Conservation (phyloP, 345 rosid genomes). For the Sonneratia alba region DNA sequence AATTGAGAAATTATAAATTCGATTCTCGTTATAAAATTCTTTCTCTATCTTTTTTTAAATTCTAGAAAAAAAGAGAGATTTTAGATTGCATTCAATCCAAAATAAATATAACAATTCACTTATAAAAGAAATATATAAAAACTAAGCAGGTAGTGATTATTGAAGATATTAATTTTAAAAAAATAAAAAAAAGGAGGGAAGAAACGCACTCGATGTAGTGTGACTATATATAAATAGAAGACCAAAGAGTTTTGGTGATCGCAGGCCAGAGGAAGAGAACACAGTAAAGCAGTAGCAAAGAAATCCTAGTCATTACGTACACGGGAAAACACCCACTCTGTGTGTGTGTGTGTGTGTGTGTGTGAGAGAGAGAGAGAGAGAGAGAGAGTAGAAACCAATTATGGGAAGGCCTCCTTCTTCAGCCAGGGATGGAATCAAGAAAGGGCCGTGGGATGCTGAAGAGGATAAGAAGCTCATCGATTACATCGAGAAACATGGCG, state of each 20-base stretch:
- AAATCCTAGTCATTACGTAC: neutral
- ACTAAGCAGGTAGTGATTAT: neutral
- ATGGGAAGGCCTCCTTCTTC: conserved; percentile 87
- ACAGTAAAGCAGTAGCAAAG: neutral
- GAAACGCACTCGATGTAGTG: neutral
- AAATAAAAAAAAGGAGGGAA: neutral
- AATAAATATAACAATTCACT: neutral
- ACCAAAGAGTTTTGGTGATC: conserved; percentile 2
- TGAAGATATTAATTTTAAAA: neutral
- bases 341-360: too few species aligned
- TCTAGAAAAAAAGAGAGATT: too few species aligned
- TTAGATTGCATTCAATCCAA: too few species aligned
- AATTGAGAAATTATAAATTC: too few species aligned
- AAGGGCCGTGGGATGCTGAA: conserved; percentile 86
- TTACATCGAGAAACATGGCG: conserved; percentile 64
- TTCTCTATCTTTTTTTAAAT: too few species aligned
- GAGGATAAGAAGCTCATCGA: conserved; percentile 64
- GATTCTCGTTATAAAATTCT: too few species aligned
- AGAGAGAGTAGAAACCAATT: neutral
- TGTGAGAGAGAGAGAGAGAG: too few species aligned
- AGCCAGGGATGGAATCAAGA: conserved; percentile 65
- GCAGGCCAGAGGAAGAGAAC: neutral
- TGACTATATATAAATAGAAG: neutral
- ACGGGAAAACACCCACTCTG: too few species aligned
- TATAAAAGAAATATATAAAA: too few species aligned